Evolutionary conservation across 2,329 filamentous ascomycete species (phyloP).

Genomic region (Hypoxylon rubiginosum): DNA sequence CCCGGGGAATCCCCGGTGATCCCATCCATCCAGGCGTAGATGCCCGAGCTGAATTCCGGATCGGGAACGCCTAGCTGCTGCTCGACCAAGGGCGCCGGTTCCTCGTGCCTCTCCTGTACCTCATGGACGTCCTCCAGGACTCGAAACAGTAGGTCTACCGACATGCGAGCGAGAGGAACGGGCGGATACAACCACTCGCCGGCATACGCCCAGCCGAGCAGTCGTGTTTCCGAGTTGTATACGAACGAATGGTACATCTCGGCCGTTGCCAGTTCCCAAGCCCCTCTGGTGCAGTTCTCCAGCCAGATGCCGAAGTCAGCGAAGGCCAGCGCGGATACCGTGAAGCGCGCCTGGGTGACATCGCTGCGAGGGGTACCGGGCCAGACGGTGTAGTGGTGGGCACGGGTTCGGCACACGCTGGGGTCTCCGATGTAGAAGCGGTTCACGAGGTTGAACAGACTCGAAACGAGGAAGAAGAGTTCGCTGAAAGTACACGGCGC

Average conservation of each 20-base stretch:
- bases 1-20: no score
- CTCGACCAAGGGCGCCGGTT: background rate
- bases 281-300: background rate
- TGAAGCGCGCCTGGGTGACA: constrained; percentile 19
- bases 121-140: background rate
- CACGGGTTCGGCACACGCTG: background rate
- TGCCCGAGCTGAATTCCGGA: background rate
- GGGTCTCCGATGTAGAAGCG: background rate
- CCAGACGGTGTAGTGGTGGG: constrained; percentile 5
- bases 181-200: background rate
- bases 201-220: constrained; percentile 6
- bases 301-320: constrained; percentile 21
- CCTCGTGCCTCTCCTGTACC: background rate
- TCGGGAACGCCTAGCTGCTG: no score
- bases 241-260: background rate
- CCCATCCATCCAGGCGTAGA: background rate
- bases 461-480: constrained; percentile 1
- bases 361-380: constrained; percentile 6
- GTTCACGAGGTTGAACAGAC: background rate
- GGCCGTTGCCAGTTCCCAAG: background rate
- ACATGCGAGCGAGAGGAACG: background rate
- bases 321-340: background rate
- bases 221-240: background rate
- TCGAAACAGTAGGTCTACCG: constrained; percentile 10
- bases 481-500: background rate